A percentile compares a stretch with the other conserved stretches of the same genome.
Evolutionary conservation across 2,329 filamentous ascomycete species (phyloP).

Genomic region (Claviceps spartinae): DNA sequence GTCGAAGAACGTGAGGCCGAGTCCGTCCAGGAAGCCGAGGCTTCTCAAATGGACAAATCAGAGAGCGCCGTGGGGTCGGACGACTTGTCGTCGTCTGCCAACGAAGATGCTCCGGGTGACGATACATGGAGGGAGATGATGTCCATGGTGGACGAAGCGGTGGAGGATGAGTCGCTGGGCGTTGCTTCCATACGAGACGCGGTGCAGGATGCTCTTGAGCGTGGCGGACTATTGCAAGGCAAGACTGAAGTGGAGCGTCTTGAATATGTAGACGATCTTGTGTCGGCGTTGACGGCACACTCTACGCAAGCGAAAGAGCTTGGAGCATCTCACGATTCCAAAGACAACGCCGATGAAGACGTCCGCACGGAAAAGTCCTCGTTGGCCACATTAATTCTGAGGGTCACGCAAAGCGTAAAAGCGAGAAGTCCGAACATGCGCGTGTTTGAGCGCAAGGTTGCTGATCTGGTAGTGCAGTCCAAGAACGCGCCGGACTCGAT

Average conservation of each 20-base stretch:
- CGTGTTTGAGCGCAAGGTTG: constrained; percentile 38
- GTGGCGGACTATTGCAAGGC: constrained; percentile 36
- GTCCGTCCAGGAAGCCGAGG: constrained; percentile 6
- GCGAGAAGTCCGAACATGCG: constrained; percentile 26
- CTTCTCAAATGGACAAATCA: constrained; percentile 9
- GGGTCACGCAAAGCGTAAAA: constrained; percentile 33
- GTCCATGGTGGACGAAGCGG: constrained; percentile 39
- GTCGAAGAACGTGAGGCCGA: constrained; percentile 17
- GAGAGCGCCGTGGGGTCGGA: constrained; percentile 12
- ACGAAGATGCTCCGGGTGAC: constrained; percentile 17
- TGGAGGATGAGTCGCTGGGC: constrained; percentile 43
- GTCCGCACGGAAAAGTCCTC: constrained; percentile 10
- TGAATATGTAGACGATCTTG: constrained; percentile 35
- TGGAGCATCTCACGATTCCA: constrained; percentile 6
- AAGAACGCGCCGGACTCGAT: constrained; percentile 8
- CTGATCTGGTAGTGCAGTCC: constrained; percentile 30
- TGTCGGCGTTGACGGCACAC: constrained; percentile 31
- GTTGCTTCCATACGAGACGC: constrained; percentile 37
- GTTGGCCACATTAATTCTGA: constrained; percentile 38
- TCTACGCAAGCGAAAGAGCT: constrained; percentile 14
- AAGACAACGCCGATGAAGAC: constrained; percentile 6
- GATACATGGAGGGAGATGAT: constrained; percentile 41
- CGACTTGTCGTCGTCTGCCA: constrained; percentile 8
- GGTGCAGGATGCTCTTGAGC: constrained; percentile 39
- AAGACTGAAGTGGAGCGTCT: constrained; percentile 32